Base-by-base conservation (phyloP, 768 basidiomycete species). In the Rhodocollybia butyracea region DNA sequence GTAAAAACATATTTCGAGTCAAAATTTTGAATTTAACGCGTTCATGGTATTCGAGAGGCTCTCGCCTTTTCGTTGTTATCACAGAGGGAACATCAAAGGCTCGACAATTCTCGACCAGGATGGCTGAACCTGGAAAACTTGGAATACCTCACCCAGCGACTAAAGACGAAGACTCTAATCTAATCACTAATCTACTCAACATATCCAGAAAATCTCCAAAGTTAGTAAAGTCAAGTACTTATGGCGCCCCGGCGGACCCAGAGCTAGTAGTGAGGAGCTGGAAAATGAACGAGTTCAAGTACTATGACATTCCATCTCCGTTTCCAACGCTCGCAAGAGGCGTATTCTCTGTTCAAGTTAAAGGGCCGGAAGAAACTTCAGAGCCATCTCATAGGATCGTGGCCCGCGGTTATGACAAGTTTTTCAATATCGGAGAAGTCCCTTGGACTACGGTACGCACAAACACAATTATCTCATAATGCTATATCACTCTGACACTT, bases 221-320 rank as follows among this genome's bases (percentile, higher is more conserved):
- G 65, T 83, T 93, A 47, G 79, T 92, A 53, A 79, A 76, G 45
- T 83, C 83, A 2, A 75, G 79, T 0, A 62, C 69, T 2, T 86
- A 89, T 63, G 40, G 68, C 1, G 84, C 81, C 0, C 84, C 88
- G 0, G 81, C 80, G 1, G 81, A 82, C 56, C 76, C 82, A 1
- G 60, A 67, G 2, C 75, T 85, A 61, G 64, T 67, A 3, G 72
- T 98, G 29, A 78, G 83, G 3, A 93, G 90, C 72, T 98, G 96
- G 96, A 96, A 94, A 76, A 94, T 98, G 93, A 90, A 92, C 70
- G 97, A 98, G 69, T 92, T 86, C 77, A 93, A 93, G 67, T 98
- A 96, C 72, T 89, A 91, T 57, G 84, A 89, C 46, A 77, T 92
- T 2, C 93, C 93, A 0, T 89, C 87, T 10, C 93, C 93, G 0